These are phyloP conservation scores for Phaeophleospora eucalypticola DNA, from an alignment of 2,329 filamentous ascomycete genomes.

Conservation along the genomic window DNA sequence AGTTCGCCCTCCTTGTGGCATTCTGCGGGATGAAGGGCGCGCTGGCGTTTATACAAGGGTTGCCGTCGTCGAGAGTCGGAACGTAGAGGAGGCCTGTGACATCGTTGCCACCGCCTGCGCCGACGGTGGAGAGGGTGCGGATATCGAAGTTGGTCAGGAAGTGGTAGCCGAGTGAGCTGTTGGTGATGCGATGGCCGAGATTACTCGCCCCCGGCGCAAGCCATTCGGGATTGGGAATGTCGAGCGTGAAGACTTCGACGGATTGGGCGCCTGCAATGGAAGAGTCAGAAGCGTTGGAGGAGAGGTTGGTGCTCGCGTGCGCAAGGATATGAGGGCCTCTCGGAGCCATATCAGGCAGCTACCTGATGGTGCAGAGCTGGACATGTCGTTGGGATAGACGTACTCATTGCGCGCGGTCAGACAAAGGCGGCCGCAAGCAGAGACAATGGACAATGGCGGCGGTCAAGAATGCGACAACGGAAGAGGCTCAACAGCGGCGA, in stretches of 20 bases:
- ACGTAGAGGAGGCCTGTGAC: constrained; percentile 82
- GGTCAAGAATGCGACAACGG: constrained; percentile 6
- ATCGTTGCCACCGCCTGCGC: constrained; percentile 56
- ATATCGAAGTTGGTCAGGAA: constrained; percentile 51
- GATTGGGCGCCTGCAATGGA: constrained; percentile 25
- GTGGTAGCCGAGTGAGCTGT: constrained; percentile 32
- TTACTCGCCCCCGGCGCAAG: constrained; percentile 10
- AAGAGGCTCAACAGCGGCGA: not conserved
- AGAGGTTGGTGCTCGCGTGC: not conserved
- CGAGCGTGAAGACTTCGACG: constrained; percentile 28
- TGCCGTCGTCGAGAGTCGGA: constrained; percentile 58
- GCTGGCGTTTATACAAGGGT: constrained; percentile 61
- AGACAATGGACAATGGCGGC: not conserved
- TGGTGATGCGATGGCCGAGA: constrained; percentile 16
- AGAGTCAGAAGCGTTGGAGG: constrained; percentile 11
- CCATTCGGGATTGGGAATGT: constrained; percentile 28
- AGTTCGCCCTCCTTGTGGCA: constrained; percentile 66
- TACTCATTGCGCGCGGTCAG: constrained; percentile 36
- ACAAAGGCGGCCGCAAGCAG: constrained; percentile 1
- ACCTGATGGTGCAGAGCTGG: too few species aligned
- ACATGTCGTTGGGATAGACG: constrained; percentile 16
- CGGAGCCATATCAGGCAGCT: too few species aligned
- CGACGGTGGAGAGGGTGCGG: constrained; percentile 70
- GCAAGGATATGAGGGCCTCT: not conserved
- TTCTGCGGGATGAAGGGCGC: constrained; percentile 67